These are phyloP conservation scores for Cenchrus americanus DNA, from an alignment of 176 grass and related monocot genomes.

Conservation along the genomic window DNA sequence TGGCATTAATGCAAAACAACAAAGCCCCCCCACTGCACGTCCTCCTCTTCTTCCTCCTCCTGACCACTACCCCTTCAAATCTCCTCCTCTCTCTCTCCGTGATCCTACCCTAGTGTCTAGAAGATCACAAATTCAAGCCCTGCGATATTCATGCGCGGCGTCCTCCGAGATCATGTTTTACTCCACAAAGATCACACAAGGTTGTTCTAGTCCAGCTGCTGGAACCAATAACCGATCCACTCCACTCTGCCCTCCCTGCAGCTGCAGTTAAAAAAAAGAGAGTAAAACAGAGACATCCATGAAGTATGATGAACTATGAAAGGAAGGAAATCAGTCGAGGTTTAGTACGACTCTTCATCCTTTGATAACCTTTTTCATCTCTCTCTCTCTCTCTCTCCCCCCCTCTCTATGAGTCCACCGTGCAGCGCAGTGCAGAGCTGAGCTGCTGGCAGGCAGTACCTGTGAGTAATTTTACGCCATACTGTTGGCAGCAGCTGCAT, in stretches of 20 bases:
- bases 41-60: not conserved
- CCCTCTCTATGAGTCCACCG: constrained; percentile 15
- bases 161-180: constrained; percentile 35
- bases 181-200: constrained; percentile 19
- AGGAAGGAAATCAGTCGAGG: not conserved
- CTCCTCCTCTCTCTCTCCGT: not conserved
- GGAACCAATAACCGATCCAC: not conserved
- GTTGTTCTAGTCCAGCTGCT: not conserved
- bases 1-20: constrained; percentile 55
- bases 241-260: not conserved
- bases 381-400: not conserved
- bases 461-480: constrained; percentile 42
- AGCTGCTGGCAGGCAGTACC: constrained; percentile 30
- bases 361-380: not conserved
- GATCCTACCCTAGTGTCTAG: constrained; percentile 39
- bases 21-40: constrained; percentile 27
- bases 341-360: not conserved
- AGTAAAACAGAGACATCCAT: constrained; percentile 22
- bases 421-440: not conserved
- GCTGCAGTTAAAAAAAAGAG: constrained; percentile 32
- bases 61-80: not conserved
- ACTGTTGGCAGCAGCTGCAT: constrained; percentile 44
- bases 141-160: constrained; percentile 26
- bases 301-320: not conserved
- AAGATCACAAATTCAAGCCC: constrained; percentile 23